Percentiles rank a stretch among this genome's conserved stretches.
These are phyloP conservation scores for Monosporascus sp. DNA, from an alignment of 2,329 filamentous ascomycete species.

Conservation along the genomic window DNA sequence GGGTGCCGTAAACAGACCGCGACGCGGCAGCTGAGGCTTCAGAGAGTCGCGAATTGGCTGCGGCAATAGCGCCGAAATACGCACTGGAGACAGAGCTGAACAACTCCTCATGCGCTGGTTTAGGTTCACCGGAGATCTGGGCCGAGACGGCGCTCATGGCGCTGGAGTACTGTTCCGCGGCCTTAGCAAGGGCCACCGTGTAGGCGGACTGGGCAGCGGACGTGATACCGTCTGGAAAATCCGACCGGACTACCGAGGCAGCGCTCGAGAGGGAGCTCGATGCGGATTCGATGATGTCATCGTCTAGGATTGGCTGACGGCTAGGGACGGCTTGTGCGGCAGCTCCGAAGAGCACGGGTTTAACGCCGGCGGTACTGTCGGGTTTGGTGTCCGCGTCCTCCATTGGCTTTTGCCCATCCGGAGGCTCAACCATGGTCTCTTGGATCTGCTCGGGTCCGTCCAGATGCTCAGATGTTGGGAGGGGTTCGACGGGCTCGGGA, in stretches of 20 bases:
- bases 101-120: constrained; percentile 65
- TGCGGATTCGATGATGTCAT: constrained; percentile 36
- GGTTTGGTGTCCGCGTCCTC: constrained; percentile 6
- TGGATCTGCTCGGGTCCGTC: constrained; percentile 26
- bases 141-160: constrained; percentile 63
- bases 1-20: constrained; percentile 42
- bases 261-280: constrained; percentile 30
- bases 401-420: constrained; percentile 14
- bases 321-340: constrained; percentile 45
- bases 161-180: constrained; percentile 62
- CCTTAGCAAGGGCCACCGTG: constrained; percentile 57
- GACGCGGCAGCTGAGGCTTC: constrained; percentile 51
- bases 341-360: constrained; percentile 45
- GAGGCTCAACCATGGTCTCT: constrained; percentile 28
- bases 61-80: constrained; percentile 60
- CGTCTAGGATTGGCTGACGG: constrained; percentile 45
- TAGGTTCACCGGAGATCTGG: constrained; percentile 62
- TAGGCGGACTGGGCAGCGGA: constrained; percentile 53
- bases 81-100: constrained; percentile 62
- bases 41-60: constrained; percentile 55
- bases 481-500: constrained; percentile 21
- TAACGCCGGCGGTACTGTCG: constrained; percentile 29
- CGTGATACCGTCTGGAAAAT: constrained; percentile 33
- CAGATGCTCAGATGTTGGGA: constrained; percentile 13
- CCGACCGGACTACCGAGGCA: constrained; percentile 28